Evolutionary conservation across 805 yeast species (phyloP), one percentile per base, ranked within the genome.

Genomic region (Starmerella powellii): DNA sequence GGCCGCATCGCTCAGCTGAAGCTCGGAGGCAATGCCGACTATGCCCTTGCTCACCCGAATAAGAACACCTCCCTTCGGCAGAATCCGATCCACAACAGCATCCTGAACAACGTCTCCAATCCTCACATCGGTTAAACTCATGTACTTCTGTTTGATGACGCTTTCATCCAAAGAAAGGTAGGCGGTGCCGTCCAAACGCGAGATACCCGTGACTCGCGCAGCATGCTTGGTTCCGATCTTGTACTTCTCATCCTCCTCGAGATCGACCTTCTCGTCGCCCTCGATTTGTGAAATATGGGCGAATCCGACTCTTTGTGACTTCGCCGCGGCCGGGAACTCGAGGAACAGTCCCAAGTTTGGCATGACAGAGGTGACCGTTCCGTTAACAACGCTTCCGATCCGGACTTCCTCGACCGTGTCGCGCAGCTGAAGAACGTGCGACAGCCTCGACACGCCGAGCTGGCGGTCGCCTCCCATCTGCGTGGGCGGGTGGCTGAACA

Each of bases 1-100:
- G 57, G 76, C 79, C 44, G 81, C 71, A 60, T 91, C 99, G 51
- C 94, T 78, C 61, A 91, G 73, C 54, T 88, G 95, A 20, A 65
- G 56, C 21, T 75, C 67, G 12, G 83, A 79, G 23, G 84, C 97
- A 48, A 71, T 64, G 4, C 85, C 98, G 33, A 71, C 77, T 37
- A 72, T 70, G 8, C 63, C 65, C 40, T 74, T 77, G 46, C 78
- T 76, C 10, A 85, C 55, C 53, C 73, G 75, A 24, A 91, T 68
- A 26, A 73, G 59, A 24, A 91, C 68, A 18, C 95, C 95, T 13
- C 68, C 68, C 31, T 73, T 76, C 2, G 79, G 70, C 28, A 76
- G 58, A 18, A 79, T 70, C 47, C 72, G 71, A 31, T 69, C 64
- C 11, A 81, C 68, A 36, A 74, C 77, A 19, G 69, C 63, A 41